These are phyloP conservation scores for Mycena citricolor DNA, from an alignment of 1,284 basidiomycete species.

Conservation along the genomic window DNA sequence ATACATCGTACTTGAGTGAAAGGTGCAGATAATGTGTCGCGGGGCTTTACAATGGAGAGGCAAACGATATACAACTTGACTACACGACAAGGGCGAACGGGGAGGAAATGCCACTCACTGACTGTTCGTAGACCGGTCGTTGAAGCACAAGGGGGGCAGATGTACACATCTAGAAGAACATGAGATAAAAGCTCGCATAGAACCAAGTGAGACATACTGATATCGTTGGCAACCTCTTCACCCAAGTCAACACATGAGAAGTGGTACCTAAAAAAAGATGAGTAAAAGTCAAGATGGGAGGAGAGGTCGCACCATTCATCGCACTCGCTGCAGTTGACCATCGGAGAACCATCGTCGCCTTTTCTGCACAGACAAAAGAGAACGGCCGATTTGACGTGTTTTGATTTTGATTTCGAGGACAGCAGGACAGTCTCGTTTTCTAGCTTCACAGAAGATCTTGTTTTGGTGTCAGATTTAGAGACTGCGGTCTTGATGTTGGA, in stretches of 20 bases:
- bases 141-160: constrained; percentile 67
- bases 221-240: constrained; percentile 67
- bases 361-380: constrained; percentile 59
- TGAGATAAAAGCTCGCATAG: constrained; percentile 10
- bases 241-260: constrained; percentile 65
- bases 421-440: constrained; percentile 16
- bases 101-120: constrained; percentile 66
- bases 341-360: constrained; percentile 75
- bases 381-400: constrained; percentile 23
- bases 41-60: too few species aligned
- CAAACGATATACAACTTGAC: constrained; percentile 22
- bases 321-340: constrained; percentile 76
- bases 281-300: neutral
- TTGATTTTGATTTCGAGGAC: constrained; percentile 3
- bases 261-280: constrained; percentile 59
- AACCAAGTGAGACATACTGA: constrained; percentile 52
- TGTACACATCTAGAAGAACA: constrained; percentile 55
- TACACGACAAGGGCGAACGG: constrained; percentile 35
- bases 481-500: constrained; percentile 25
- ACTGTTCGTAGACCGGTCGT: constrained; percentile 65
- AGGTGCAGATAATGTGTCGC: too few species aligned
- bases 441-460: constrained; percentile 3
- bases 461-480: constrained; percentile 11
- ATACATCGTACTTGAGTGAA: too few species aligned
- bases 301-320: constrained; percentile 62